These are phyloP conservation scores for Chrysanthemum seticuspe DNA, from an alignment of 129 eudicot species.

Conservation along the genomic window DNA sequence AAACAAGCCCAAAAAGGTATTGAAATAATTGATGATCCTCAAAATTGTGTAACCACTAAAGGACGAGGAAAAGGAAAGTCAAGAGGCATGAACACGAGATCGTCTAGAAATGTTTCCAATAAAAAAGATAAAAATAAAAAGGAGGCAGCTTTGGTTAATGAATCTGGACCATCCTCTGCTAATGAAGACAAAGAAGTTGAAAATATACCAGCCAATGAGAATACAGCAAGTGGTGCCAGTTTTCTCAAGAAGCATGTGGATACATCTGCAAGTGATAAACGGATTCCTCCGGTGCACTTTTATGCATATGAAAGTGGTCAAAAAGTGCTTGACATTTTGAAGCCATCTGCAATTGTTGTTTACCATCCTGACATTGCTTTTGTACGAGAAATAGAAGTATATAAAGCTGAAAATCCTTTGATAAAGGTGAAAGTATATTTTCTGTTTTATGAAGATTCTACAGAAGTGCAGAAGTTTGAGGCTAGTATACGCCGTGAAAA, in stretches of 20 bases:
- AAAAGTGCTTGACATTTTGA: constrained; percentile 67
- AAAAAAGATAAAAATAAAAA: constrained; percentile 27
- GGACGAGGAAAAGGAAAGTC: constrained; percentile 43
- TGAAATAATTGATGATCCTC: constrained; percentile 36
- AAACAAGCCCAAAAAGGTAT: constrained; percentile 43
- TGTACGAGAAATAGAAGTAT: constrained; percentile 87
- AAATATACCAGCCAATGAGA: not conserved
- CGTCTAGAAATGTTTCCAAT: constrained; percentile 17
- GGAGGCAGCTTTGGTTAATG: constrained; percentile 24
- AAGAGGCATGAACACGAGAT: constrained; percentile 43
- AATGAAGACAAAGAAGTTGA: constrained; percentile 28
- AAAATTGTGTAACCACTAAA: constrained; percentile 27
- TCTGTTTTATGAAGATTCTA: constrained; percentile 92
- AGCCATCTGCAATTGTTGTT: constrained; percentile 72
- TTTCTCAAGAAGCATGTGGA: constrained; percentile 51
- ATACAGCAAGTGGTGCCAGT: constrained; percentile 19
- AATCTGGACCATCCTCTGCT: constrained; percentile 30
- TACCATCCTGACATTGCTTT: constrained; percentile 94
- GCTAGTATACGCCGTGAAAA: constrained; percentile 92
- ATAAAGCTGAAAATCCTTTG: constrained; percentile 83
- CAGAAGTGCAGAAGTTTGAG: constrained; percentile 91
- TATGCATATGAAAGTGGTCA: constrained; percentile 80
- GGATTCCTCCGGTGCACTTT: constrained; percentile 70
- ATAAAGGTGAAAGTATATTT: constrained; percentile 80
- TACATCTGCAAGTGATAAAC: constrained; percentile 29